Base-by-base conservation (phyloP, 2,329 filamentous ascomycete genomes). In the Apiospora arundinis region DNA sequence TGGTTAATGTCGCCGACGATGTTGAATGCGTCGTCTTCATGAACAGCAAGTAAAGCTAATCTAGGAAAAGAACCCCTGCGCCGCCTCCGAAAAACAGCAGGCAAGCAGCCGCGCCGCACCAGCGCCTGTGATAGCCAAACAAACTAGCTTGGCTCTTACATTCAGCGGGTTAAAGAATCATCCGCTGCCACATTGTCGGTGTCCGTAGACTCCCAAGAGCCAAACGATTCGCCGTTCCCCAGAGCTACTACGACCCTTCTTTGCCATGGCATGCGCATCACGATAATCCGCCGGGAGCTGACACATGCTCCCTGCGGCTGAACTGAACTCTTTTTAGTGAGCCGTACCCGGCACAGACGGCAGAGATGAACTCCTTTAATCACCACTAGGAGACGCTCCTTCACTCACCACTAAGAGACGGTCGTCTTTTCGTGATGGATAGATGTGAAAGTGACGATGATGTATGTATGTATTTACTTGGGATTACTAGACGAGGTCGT, bases 1-100 rank as follows among this genome's bases (percentile, higher is more conserved):
- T 40, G 56, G 56, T 40, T 63, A 63, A 18, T 40, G 32, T 63
- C 56, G 32, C 28, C 56, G 56, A 63, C 56, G 28, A n/a, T n/a
- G 28, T n/a, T 37, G 28, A 9, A n/a, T 14, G 49, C 1, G n/a
- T 49, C n/a, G n/a, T n/a, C n/a, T n/a, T n/a, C n/a, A n/a, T n/a
- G n/a, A n/a, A n/a, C n/a, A n/a, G n/a, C n/a, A n/a, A n/a, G n/a
- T n/a, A n/a, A n/a, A n/a, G 21, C 42, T 14, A 18, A 45, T 12
- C 16, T 32, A 6, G 32, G 28, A 9, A n/a, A n/a, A n/a, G 9
- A n/a, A 37, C 52, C 32, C 32, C 3, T 63, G 32, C 32, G 32
- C 56, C 11, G 16, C 42, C 42, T 1, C 42, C 42, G 40, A 42
- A 4, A 42, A 9, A 4, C 40, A 18, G 14, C 56, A 63, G 14